These are phyloP conservation scores for Ascoidea rubescens DNA, from an alignment of 805 yeast genomes.

Conservation along the genomic window DNA sequence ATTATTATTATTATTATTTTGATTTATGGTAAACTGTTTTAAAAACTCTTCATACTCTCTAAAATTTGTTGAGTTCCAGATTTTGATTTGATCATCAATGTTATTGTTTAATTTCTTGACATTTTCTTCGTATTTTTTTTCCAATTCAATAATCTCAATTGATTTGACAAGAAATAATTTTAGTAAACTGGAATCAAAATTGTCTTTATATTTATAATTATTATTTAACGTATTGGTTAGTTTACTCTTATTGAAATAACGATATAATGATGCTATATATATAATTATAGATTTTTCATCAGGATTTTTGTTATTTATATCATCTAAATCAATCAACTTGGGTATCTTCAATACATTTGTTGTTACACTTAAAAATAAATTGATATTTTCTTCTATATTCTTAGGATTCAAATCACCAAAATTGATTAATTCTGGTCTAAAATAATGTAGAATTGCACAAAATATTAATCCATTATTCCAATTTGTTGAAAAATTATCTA, in stretches of 20 bases:
- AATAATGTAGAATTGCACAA: constrained; percentile 20
- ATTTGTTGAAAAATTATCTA: constrained; percentile 26
- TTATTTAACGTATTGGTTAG: no score
- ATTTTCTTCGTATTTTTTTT: no score
- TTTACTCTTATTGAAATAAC: constrained; percentile 12
- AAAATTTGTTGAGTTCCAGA: no score
- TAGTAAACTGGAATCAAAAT: no score
- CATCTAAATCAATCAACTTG: constrained; percentile 28
- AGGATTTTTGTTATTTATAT: constrained; percentile 26
- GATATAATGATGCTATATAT: constrained; percentile 32
- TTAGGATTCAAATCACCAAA: constrained; percentile 10
- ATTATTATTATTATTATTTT: no score
- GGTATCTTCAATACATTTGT: constrained; percentile 23
- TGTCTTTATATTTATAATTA: no score
- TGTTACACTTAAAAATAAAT: constrained; percentile 20
- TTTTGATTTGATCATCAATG: no score
- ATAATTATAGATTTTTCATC: constrained; percentile 38
- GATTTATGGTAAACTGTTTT: no score
- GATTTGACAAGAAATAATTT: no score
- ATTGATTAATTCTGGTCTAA: constrained; percentile 15
- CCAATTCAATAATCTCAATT: no score
- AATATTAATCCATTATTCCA: constrained; percentile 31
- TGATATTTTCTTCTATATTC: constrained; percentile 14
- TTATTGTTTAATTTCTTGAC: no score
- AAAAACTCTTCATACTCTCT: no score